phyloP scores from a whole-genome alignment of 2,329 filamentous ascomycete genomes.

The Helicocarpus griseus region DNA sequence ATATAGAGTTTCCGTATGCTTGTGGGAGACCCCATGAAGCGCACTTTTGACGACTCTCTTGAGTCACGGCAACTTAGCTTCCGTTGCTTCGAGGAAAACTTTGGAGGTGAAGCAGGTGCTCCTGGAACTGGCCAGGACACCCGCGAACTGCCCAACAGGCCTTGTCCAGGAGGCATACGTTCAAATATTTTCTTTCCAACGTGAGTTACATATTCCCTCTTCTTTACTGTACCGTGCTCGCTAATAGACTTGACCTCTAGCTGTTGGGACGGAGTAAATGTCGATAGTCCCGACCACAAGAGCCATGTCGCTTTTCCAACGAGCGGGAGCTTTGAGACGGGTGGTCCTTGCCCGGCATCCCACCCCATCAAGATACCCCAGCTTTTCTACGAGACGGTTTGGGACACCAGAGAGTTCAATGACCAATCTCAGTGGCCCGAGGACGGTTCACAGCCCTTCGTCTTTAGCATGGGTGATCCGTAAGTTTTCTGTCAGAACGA shows the following conservation, averaged over 20 bases:
- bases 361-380: constrained; percentile 46
- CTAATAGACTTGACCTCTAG: constrained; percentile 4
- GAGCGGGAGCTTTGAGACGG: constrained; percentile 17
- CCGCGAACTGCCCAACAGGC: neutral
- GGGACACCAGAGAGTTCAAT: constrained; percentile 21
- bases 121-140: neutral
- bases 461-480: neutral
- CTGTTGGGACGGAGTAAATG: constrained; percentile 25
- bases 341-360: constrained; percentile 16
- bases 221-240: constrained; percentile 6
- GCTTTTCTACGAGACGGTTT: constrained; percentile 51
- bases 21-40: neutral
- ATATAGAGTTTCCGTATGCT: neutral
- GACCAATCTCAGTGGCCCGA: neutral
- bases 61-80: too few relatives aligned
- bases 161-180: neutral
- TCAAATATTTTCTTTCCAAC: too few relatives aligned
- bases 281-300: constrained; percentile 20
- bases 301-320: constrained; percentile 21
- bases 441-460: neutral
- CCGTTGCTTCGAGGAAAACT: too few relatives aligned
- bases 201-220: neutral
- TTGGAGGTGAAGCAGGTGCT: too few relatives aligned
- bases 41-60: too few relatives aligned
- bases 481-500: too few relatives aligned